phyloP scores from a whole-genome alignment of 495 filamentous ascomycete genomes.

The Cenococcum geophilum region DNA sequence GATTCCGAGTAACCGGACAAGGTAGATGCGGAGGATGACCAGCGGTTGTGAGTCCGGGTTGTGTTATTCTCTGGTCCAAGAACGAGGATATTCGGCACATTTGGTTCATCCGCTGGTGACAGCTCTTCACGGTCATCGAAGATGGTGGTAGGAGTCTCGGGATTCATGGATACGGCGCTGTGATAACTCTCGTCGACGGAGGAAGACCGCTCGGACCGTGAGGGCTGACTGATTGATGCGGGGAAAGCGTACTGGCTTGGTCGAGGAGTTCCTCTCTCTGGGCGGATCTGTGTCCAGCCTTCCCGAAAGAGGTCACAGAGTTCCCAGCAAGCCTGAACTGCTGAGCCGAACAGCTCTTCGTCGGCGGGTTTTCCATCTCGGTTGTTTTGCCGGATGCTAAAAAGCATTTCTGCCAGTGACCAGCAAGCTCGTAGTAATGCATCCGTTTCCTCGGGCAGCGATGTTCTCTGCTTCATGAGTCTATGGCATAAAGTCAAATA shows the following conservation, averaged over 20 bases:
- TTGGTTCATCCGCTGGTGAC: conserved; percentile 67
- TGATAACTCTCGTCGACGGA: conserved; percentile 33
- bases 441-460: conserved; percentile 71
- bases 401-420: conserved; percentile 88
- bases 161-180: conserved; percentile 39
- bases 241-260: conserved; percentile 71
- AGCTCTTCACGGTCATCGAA: conserved; percentile 76
- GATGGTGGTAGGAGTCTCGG: conserved; percentile 87
- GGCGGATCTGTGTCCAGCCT: conserved; percentile 84
- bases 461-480: conserved; percentile 84
- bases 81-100: conserved; percentile 76
- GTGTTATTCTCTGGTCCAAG: conserved; percentile 54
- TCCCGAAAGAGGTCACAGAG: conserved; percentile 89
- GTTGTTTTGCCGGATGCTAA: conserved; percentile 80
- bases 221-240: conserved; percentile 18
- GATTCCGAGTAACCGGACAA: conserved; percentile 62
- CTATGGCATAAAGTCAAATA: conserved; percentile 90
- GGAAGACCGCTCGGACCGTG: conserved; percentile 43
- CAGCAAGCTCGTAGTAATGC: conserved; percentile 80
- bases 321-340: conserved; percentile 91
- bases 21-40: conserved; percentile 67
- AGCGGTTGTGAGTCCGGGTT: conserved; percentile 41
- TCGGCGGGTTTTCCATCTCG: conserved; percentile 65
- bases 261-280: conserved; percentile 79
- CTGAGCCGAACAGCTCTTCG: conserved; percentile 76